Evolutionary conservation across 495 filamentous ascomycete species (phyloP), one percentile per base, ranked within the genome.

Genomic region (Cryomyces antarcticus): DNA sequence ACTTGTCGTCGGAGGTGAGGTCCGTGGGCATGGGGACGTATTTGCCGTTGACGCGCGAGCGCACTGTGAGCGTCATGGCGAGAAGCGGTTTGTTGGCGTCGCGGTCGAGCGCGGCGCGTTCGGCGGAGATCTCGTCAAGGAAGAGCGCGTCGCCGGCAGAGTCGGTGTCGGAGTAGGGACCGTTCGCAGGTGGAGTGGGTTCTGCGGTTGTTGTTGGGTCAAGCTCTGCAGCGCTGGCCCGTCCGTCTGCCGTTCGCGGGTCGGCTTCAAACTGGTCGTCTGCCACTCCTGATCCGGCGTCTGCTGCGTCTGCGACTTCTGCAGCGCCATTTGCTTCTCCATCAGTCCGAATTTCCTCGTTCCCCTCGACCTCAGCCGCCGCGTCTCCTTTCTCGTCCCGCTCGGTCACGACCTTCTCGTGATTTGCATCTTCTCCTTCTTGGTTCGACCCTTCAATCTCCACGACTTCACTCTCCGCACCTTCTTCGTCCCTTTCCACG

Each of bases 21-120:
- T 65, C 38, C 0, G 55, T 40, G 0, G 84, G 82, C 2, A 85
- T 73, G 1, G 58, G 45, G 6, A 85, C 75, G 41, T 67, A 62
- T 12, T 61, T 40, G 27, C 69, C 75, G 58, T 94, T 83, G 42
- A 94, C 68, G 44, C 67, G 70, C 59, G 84, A 88, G 44, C 70
- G 70, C 44, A 82, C 63, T 0, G 72, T 75, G 30, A 94, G 61
- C 4, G 71, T 70, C 61, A 89, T 67, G 29, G 68, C 80, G 27
- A 85, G 58, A 4, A 86, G 49, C 1, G 54, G 46, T n/a, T 7
- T 45, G 17, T 24, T 24, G 28, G 10, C 49, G 24, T 44, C 28
- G 44, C 36, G 34, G 29, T 38, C 44, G 37, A 33, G 39, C 37
- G 38, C 12, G 7, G 34, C 41, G 38, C 31, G 40, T 36, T 31